Percentiles rank a stretch among this genome's conserved stretches.
These are phyloP conservation scores for Sclerotiophoma versabilis DNA, from an alignment of 2,329 filamentous ascomycete genomes.

Conservation along the genomic window DNA sequence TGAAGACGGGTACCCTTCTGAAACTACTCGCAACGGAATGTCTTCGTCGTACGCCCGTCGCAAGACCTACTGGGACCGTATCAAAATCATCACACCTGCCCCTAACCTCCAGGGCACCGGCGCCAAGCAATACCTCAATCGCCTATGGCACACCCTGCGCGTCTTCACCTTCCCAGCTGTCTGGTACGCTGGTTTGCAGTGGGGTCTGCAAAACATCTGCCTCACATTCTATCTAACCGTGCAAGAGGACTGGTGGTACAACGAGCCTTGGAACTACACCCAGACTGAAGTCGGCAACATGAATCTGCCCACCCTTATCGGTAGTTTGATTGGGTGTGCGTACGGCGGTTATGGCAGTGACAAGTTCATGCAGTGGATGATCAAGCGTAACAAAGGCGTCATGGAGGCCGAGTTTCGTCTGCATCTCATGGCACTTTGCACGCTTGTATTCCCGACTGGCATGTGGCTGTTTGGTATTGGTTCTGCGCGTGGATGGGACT, in stretches of 20 bases:
- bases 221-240: slow-evolving; percentile 66
- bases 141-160: slow-evolving; percentile 63
- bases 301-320: slow-evolving; percentile 64
- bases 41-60: slow-evolving; percentile 20
- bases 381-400: slow-evolving; percentile 60
- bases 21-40: slow-evolving; percentile 24
- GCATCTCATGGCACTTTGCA: slow-evolving; percentile 60
- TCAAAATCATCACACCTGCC: slow-evolving; percentile 63
- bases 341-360: slow-evolving; percentile 66
- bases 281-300: slow-evolving; percentile 63
- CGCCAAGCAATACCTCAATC: slow-evolving; percentile 61
- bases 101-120: slow-evolving; percentile 62
- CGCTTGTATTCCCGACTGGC: slow-evolving; percentile 59
- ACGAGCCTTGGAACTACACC: slow-evolving; percentile 62
- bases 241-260: slow-evolving; percentile 64
- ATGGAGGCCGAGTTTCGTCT: slow-evolving; percentile 64
- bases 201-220: slow-evolving; percentile 68
- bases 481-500: slow-evolving; percentile 59
- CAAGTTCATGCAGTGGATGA: slow-evolving; percentile 63
- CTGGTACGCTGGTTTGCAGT: slow-evolving; percentile 64
- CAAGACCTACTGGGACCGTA: slow-evolving; percentile 63
- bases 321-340: slow-evolving; percentile 63
- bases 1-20: slow-evolving; percentile 2
- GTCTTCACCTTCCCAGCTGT: slow-evolving; percentile 66
- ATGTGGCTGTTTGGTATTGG: slow-evolving; percentile 63